A percentile compares a stretch with the other conserved stretches of the same genome.
Conservation (phyloP, 2,329 filamentous ascomycete genomes). For the Ophiostoma montium region DNA sequence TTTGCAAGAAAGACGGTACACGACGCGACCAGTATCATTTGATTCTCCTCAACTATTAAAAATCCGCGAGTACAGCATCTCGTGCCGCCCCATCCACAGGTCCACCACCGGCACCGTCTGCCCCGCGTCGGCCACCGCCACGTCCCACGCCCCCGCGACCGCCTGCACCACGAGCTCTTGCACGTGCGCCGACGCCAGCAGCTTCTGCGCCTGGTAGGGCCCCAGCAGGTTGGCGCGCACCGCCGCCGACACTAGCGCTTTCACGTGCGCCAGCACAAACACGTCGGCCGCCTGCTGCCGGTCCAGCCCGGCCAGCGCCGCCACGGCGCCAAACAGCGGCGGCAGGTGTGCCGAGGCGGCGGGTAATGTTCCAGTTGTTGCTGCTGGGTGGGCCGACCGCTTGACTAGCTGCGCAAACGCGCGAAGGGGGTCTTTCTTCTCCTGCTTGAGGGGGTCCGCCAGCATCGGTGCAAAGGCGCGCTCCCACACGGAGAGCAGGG, state of each 20-base stretch:
- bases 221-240: slow-evolving; percentile 67
- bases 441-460: too few species aligned
- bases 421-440: slow-evolving; percentile 19
- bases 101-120: slow-evolving; percentile 68
- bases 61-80: slow-evolving; percentile 71
- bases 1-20: too few species aligned
- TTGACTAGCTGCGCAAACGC: slow-evolving; percentile 25
- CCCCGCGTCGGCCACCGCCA: slow-evolving; percentile 48
- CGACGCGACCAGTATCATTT: too few species aligned
- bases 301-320: slow-evolving; percentile 44
- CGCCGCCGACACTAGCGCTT: slow-evolving; percentile 61
- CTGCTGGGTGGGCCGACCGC: slow-evolving; percentile 5
- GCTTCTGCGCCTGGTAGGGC: slow-evolving; percentile 63
- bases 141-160: slow-evolving; percentile 46
- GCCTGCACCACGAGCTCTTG: slow-evolving; percentile 42
- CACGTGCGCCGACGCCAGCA: slow-evolving; percentile 49
- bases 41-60: slow-evolving; percentile 54
- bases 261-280: slow-evolving; percentile 63
- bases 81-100: slow-evolving; percentile 70
- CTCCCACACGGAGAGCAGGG: slow-evolving; percentile 64
- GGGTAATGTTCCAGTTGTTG: slow-evolving; percentile 21
- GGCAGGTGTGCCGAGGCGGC: slow-evolving; percentile 50
- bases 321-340: slow-evolving; percentile 56
- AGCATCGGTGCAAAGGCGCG: slow-evolving; percentile 39
- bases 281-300: slow-evolving; percentile 55